phyloP scores from a whole-genome alignment of 2,329 filamentous ascomycete genomes.

The Zasmidium angulare region DNA sequence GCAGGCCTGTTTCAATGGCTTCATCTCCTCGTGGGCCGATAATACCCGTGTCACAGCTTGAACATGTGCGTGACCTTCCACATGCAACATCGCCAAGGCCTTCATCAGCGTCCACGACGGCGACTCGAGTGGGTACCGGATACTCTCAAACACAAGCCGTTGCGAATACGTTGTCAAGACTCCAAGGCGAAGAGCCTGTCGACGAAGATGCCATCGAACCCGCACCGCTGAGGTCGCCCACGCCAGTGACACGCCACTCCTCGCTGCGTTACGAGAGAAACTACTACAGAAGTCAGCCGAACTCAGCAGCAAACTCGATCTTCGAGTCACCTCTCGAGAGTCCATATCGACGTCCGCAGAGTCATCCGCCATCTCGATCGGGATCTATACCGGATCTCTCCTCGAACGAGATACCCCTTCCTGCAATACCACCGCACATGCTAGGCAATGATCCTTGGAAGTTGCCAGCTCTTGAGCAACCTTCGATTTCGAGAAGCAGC shows the following conservation, averaged over 20 bases:
- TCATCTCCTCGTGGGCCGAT: not conserved
- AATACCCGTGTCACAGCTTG: not conserved
- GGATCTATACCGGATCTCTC: slow-evolving; percentile 6
- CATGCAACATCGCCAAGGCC: not conserved
- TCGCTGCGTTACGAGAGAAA: slow-evolving; percentile 23
- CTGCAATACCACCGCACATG: slow-evolving; percentile 13
- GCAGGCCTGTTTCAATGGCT: slow-evolving; percentile 6
- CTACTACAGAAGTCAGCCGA: not conserved
- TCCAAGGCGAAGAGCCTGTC: not conserved
- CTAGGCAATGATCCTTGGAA: slow-evolving; percentile 20
- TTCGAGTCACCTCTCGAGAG: slow-evolving; percentile 10
- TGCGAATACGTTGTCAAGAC: not conserved
- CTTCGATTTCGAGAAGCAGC: slow-evolving; percentile 19
- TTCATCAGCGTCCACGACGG: not conserved
- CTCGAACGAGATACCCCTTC: slow-evolving; percentile 4
- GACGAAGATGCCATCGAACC: not conserved
- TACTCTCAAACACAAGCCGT: not conserved
- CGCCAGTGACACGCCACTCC: slow-evolving; percentile 20
- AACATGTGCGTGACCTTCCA: not conserved
- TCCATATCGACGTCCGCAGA: slow-evolving; percentile 13
- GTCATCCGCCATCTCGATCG: slow-evolving; percentile 15
- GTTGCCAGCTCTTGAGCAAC: slow-evolving; percentile 19
- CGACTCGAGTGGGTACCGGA: not conserved
- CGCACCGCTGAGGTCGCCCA: not conserved
- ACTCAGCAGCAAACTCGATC: slow-evolving; percentile 11